Evolutionary conservation across 2,329 filamentous ascomycete genomes (phyloP).

Genomic region (Graphiopsis chlorocephala): DNA sequence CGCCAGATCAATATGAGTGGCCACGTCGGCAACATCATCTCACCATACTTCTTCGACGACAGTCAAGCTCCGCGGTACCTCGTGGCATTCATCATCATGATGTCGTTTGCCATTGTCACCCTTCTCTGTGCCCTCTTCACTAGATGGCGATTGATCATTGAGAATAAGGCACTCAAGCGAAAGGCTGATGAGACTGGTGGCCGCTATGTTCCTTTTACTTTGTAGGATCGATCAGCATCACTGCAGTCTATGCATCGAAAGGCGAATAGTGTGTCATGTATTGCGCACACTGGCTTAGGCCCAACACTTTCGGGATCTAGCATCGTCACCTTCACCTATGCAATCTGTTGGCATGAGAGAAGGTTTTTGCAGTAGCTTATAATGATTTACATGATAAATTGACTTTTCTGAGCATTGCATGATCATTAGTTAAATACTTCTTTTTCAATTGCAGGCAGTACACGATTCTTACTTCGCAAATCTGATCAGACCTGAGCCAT

Average conservation of each 20-base stretch:
- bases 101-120: constrained; percentile 4
- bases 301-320: too few relatives aligned
- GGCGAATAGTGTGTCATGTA: too few relatives aligned
- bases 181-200: constrained; percentile 4
- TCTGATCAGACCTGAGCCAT: too few relatives aligned
- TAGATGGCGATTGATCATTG: constrained; percentile 13
- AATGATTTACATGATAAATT: too few relatives aligned
- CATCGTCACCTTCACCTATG: too few relatives aligned
- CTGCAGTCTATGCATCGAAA: background rate
- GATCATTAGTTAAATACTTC: too few relatives aligned
- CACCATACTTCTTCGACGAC: constrained; percentile 40
- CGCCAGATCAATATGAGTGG: constrained; percentile 37
- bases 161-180: constrained; percentile 12
- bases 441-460: too few relatives aligned
- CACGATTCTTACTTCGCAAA: too few relatives aligned
- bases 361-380: too few relatives aligned
- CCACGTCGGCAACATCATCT: constrained; percentile 41
- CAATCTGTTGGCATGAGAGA: too few relatives aligned
- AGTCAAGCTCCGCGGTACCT: constrained; percentile 10
- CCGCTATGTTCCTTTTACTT: constrained; percentile 7
- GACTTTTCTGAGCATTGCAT: too few relatives aligned
- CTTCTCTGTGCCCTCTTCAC: constrained; percentile 1
- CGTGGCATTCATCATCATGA: constrained; percentile 18
- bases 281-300: too few relatives aligned
- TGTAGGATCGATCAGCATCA: background rate